Evolutionary conservation across 2,329 filamentous ascomycete species (phyloP).

Genomic region (Penicillium sp.): DNA sequence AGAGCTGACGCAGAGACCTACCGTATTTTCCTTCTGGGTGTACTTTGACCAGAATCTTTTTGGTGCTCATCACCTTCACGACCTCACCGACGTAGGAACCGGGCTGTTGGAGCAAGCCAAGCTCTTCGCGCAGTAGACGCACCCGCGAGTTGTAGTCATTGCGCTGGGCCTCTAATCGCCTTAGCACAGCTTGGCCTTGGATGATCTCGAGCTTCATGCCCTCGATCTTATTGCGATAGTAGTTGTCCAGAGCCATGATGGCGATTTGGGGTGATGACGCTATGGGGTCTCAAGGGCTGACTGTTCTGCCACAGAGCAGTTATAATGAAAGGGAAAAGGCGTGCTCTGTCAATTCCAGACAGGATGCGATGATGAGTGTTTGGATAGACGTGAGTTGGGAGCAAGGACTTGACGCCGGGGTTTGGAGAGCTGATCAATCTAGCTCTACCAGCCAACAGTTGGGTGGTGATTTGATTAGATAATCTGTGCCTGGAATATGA

Average conservation of each 20-base stretch:
- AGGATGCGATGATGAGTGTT: neutral
- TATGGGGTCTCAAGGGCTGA: conserved; percentile 17
- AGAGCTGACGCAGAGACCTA: conserved; percentile 49
- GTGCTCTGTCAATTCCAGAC: neutral
- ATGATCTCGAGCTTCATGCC: conserved; percentile 99
- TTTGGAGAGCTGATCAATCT: conserved; percentile 3
- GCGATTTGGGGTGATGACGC: conserved; percentile 33
- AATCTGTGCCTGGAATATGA: conserved; percentile 1
- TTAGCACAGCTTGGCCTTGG: conserved; percentile 92
- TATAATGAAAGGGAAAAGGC: neutral
- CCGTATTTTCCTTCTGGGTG: conserved; percentile 99
- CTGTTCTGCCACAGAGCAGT: conserved; percentile 2
- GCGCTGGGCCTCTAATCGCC: conserved; percentile 92
- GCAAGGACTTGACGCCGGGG: conserved; percentile 5
- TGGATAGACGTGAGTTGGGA: neutral
- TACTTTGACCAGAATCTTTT: conserved; percentile 98
- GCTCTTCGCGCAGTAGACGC: conserved; percentile 88
- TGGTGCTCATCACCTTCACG: conserved; percentile 99
- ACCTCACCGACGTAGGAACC: conserved; percentile 98
- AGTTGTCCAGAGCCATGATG: conserved; percentile 97
- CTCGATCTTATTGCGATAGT: conserved; percentile 99
- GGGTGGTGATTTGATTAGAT: conserved; percentile 14
- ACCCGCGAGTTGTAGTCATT: conserved; percentile 99
- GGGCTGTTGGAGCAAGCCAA: conserved; percentile 92
- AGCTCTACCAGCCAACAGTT: conserved; percentile 3